Conservation (phyloP, 2,329 filamentous ascomycete genomes). For the Fusarium sp. region DNA sequence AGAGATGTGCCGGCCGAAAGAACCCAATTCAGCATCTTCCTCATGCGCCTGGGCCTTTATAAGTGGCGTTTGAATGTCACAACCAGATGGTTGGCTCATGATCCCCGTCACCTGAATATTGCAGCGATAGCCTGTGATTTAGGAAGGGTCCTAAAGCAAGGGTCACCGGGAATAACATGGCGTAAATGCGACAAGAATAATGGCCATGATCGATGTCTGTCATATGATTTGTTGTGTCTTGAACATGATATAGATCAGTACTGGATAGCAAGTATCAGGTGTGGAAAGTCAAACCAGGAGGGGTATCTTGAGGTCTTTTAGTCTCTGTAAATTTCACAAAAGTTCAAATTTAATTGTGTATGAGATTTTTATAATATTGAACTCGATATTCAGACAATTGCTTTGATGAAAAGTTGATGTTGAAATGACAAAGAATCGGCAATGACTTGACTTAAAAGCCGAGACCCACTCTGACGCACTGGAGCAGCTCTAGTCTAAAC, state of each 20-base stretch:
- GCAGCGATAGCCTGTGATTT: neutral
- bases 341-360: neutral
- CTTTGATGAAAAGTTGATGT: neutral
- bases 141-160: neutral
- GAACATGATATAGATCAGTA: neutral
- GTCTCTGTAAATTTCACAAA: no score
- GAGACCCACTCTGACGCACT: slow-evolving; percentile 46
- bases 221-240: slow-evolving; percentile 15
- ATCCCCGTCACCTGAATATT: slow-evolving; percentile 6
- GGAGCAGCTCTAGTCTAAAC: slow-evolving; percentile 28
- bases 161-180: neutral
- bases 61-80: slow-evolving; percentile 3
- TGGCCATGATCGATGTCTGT: neutral
- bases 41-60: slow-evolving; percentile 1
- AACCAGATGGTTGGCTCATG: slow-evolving; percentile 10
- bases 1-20: neutral
- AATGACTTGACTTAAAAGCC: slow-evolving; percentile 6
- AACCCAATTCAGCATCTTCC: slow-evolving; percentile 5
- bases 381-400: neutral
- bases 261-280: neutral
- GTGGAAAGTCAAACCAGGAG: neutral
- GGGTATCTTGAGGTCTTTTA: no score
- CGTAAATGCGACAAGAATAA: neutral
- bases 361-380: neutral
- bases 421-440: slow-evolving; percentile 1